Conservation (phyloP, 345 rosid species). For the Syzygium grande region DNA sequence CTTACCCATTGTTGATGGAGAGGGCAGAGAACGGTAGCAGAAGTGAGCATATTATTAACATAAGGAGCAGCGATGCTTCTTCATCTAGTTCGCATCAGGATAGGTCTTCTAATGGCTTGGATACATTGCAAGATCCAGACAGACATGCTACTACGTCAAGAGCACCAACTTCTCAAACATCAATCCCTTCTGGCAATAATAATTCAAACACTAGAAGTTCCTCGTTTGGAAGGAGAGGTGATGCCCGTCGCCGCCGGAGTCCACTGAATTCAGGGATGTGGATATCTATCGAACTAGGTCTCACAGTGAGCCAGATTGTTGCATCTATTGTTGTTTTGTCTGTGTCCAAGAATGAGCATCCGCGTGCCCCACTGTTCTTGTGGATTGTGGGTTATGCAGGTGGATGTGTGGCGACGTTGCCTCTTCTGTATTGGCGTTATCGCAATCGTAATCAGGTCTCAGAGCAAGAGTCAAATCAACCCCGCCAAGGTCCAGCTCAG, state of each 20-base stretch:
- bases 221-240: constrained; percentile 43
- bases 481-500: constrained; percentile 47
- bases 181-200: constrained; percentile 39
- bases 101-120: constrained; percentile 46
- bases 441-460: constrained; percentile 52
- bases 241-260: constrained; percentile 69
- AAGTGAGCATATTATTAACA: constrained; percentile 59
- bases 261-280: constrained; percentile 90
- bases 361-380: constrained; percentile 61
- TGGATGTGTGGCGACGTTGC: constrained; percentile 87
- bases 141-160: constrained; percentile 34
- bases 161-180: constrained; percentile 27
- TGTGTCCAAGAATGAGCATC: constrained; percentile 70
- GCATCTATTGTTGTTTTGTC: constrained; percentile 76
- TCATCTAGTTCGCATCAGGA: constrained; percentile 39
- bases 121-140: constrained; percentile 39
- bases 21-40: constrained; percentile 28
- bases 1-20: constrained; percentile 70
- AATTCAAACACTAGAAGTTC: constrained; percentile 44
- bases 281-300: constrained; percentile 76
- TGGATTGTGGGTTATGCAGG: constrained; percentile 94
- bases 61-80: constrained; percentile 34
- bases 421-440: constrained; percentile 88
- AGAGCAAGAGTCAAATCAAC: constrained; percentile 62
- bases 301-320: constrained; percentile 82